Evolutionary conservation across 768 basidiomycete genomes (phyloP).

Genomic region (Tephrocybe sp.): DNA sequence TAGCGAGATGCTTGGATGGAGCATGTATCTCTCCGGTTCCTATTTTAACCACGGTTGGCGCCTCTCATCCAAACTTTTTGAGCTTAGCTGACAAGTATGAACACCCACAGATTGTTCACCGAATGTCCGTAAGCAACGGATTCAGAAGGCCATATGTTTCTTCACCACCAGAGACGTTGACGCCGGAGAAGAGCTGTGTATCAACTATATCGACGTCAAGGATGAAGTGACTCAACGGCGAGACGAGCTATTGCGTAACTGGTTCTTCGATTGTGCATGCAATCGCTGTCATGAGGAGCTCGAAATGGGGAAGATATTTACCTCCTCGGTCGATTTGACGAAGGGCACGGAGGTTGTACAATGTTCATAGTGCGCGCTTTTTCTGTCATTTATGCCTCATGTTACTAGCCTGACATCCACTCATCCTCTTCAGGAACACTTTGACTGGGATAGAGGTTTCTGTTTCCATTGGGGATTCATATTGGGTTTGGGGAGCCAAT

Average conservation of each 20-base stretch:
- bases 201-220: constrained; percentile 49
- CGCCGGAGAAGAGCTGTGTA: constrained; percentile 57
- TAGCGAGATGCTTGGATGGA: constrained; percentile 68
- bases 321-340: neutral
- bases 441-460: neutral
- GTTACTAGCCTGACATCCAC: constrained; percentile 1
- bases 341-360: constrained; percentile 1
- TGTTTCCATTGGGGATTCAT: too few species aligned
- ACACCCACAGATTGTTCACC: constrained; percentile 48
- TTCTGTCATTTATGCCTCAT: constrained; percentile 6
- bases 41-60: constrained; percentile 69
- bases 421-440: too few species aligned
- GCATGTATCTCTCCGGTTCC: constrained; percentile 57
- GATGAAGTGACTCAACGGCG: constrained; percentile 37
- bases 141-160: constrained; percentile 47
- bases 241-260: constrained; percentile 42
- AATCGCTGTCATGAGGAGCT: constrained; percentile 39
- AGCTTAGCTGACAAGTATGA: neutral
- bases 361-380: constrained; percentile 3
- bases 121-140: constrained; percentile 47
- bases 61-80: neutral
- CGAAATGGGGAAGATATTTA: neutral
- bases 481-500: neutral
- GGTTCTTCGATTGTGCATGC: constrained; percentile 60
- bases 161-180: constrained; percentile 41